Evolutionary conservation across 805 yeast species (phyloP), one percentile per base, ranked within the genome.

Genomic region (Schwanniomyces polymorphus): DNA sequence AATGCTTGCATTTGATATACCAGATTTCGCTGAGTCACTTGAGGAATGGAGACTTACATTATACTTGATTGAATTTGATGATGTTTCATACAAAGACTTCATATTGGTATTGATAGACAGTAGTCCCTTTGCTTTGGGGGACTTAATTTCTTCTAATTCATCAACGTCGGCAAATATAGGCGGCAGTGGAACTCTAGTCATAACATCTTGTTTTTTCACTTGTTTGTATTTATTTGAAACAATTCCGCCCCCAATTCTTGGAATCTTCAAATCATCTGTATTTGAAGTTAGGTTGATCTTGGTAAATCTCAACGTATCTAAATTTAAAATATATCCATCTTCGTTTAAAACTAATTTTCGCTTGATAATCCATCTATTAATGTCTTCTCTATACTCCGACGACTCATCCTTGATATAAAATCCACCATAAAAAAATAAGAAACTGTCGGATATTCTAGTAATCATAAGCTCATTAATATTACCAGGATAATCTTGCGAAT

Each of bases 401-500:
- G 63, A 53, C 10, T 56, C 61, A 14, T 56, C 56, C 21, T 52
- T 49, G 17, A 72, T 46, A 44, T 78, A 79, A 59, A 85, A 79
- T 0, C 94, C 95, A n/a, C 92, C 95, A 58, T 80, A 85, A 48
- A 78, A 75, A 52, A 85, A 74, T 12, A 82, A 72, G 55, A 84
- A 84, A 31, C 81, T 64, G n/a, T 74, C 69, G 4, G 87, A 78
- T 4, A 86, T 65, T 45, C 65, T 71, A 7, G 80, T 70, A 14
- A 79, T 73, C 5, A 73, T 56, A 60, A 81, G 66, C 45, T 81
- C 75, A 38, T 79, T 57, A 16, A 85, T 56, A 2, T 84, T 76
- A 3, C 79, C 77, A 0, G 91, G 90, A 2, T 50, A 51, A 12
- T 44, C 50, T 12, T 50, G 47, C 8, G 48, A 44, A 23, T 49